Evolutionary conservation across 2,329 filamentous ascomycete species (phyloP), one percentile per base, ranked within the genome.

Genomic region (Aspergillus sp.): DNA sequence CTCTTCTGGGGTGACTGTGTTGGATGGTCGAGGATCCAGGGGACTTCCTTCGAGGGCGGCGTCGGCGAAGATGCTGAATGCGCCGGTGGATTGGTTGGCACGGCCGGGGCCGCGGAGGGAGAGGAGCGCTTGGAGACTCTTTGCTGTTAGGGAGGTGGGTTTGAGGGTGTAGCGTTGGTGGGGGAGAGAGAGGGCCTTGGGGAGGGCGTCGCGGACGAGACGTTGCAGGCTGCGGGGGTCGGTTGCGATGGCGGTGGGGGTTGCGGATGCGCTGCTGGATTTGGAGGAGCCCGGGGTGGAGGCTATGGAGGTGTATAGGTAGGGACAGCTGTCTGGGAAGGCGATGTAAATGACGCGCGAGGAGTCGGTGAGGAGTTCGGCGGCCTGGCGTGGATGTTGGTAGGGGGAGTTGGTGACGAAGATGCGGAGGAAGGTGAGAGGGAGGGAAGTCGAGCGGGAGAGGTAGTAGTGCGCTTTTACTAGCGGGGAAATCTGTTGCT

Each of bases 381-480:
- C 64, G 6, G 58, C 66, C 68, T 76, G 75, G 36, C 76, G 72
- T 53, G 82, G 81, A 15, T 75, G 77, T 67, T 89, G 90, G 73
- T 96, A 96, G 0, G 91, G 91, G 1, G 90, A 91, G 72, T 95
- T 89, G 63, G 92, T 80, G 60, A 93, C 85, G 69, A 92, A 90
- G 49, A 96, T 87, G 54, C 91, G 87, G n/a, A 96, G 78, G 25
- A 95, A 81, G 1, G 90, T 83, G 3, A 95, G 79, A 0, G 90
- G 86, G 7, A 80, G 68, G 1, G 83, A 81, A 56, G 84, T 82
- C 56, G 90, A 88, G n/a, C 88, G 85, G 65, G 90, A 87, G 62
- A 95, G 85, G 67, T 91, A 88, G 74, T 91, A 95, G 75, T 96
- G 90, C 5, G 90, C 90, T 74, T 95, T 96, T 67, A 93, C 85